These are phyloP conservation scores for Adansonia madagascariensis DNA, from an alignment of 441 rosid species.

Conservation along the genomic window DNA sequence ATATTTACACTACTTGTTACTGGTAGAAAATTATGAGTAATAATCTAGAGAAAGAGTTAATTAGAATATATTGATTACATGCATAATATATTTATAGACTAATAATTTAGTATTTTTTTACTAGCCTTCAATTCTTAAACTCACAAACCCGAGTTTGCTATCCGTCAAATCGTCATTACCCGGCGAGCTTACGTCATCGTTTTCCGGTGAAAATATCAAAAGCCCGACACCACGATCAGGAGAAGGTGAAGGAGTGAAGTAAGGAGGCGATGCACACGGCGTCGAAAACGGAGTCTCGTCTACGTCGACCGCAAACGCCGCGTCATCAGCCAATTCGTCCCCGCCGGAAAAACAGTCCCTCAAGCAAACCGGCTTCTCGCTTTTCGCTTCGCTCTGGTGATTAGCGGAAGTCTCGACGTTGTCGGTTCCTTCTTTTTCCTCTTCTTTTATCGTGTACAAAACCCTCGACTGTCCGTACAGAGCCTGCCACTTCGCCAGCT, in stretches of 20 bases:
- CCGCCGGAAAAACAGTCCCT: conserved; percentile 17
- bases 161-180: background rate
- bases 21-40: background rate
- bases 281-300: conserved; percentile 65
- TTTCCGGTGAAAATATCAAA: conserved; percentile 3
- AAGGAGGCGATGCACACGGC: conserved; percentile 67
- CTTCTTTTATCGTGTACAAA: conserved; percentile 72
- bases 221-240: conserved; percentile 44
- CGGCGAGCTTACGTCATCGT: conserved; percentile 11
- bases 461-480: conserved; percentile 58
- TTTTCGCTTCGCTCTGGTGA: conserved; percentile 26
- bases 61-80: background rate
- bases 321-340: conserved; percentile 24
- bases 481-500: conserved; percentile 43
- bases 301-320: conserved; percentile 10
- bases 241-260: conserved; percentile 64
- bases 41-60: background rate
- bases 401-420: conserved; percentile 28
- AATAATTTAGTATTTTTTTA: background rate
- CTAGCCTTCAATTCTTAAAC: conserved; percentile 18
- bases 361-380: conserved; percentile 6
- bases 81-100: background rate
- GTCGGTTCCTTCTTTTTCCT: conserved; percentile 47
- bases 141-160: background rate
- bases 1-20: background rate